phyloP scores from a whole-genome alignment of 139 green algal species.

The Chlorella sp. region DNA sequence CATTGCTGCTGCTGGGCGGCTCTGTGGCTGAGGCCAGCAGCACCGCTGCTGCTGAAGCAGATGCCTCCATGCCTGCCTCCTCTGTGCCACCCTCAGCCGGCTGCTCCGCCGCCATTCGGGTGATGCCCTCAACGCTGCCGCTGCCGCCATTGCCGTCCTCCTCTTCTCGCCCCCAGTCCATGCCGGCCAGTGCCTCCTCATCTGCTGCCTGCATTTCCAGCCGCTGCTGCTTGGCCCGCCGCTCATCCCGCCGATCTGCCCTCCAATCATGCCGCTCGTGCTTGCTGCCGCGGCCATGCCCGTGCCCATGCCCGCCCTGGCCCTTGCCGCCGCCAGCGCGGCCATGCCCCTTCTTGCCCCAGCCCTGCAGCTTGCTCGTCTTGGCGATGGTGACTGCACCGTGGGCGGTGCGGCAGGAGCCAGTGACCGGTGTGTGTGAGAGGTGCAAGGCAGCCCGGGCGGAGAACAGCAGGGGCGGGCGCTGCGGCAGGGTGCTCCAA shows the following conservation, averaged over 20 bases:
- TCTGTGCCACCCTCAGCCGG: too few species aligned
- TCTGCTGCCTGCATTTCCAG: neutral
- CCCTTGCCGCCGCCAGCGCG: neutral
- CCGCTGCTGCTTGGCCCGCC: neutral
- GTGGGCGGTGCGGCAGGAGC: too few species aligned
- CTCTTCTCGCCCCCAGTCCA: neutral
- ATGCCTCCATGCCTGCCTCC: too few species aligned
- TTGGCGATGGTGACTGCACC: conserved; percentile 12
- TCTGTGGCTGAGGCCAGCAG: too few species aligned
- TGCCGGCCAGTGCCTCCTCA: neutral
- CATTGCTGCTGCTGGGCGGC: neutral
- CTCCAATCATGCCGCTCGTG: neutral
- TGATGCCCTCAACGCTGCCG: neutral
- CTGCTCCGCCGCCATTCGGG: too few species aligned
- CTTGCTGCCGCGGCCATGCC: neutral
- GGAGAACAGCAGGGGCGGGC: too few species aligned
- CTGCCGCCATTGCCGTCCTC: neutral
- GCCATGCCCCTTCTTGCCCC: neutral
- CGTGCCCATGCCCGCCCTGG: neutral
- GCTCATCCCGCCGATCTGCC: neutral
- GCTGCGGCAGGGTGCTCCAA: too few species aligned
- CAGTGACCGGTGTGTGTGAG: too few species aligned
- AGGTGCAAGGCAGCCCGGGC: too few species aligned
- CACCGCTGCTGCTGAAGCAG: too few species aligned
- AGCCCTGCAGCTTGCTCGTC: conserved; percentile 17